These are phyloP conservation scores for Brettanomyces anomalus DNA, from an alignment of 805 yeast species.

Conservation along the genomic window DNA sequence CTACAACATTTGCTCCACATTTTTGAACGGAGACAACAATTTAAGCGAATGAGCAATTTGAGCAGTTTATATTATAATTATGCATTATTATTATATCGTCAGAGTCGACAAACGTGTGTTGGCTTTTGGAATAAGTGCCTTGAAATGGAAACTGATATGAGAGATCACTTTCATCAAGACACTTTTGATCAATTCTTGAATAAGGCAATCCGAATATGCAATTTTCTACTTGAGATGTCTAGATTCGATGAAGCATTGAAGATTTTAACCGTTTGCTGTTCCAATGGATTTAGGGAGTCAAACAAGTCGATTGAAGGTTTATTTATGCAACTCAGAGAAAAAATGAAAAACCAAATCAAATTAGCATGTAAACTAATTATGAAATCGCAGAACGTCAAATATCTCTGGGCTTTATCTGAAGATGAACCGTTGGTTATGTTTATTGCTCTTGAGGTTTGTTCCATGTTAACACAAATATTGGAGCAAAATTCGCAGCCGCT, in stretches of 20 bases:
- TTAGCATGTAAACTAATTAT: slow-evolving; percentile 13
- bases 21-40: slow-evolving; percentile 16
- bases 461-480: slow-evolving; percentile 16
- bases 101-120: slow-evolving; percentile 8
- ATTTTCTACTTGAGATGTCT: slow-evolving; percentile 17
- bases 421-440: slow-evolving; percentile 4
- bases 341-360: slow-evolving; percentile 4
- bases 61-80: slow-evolving; percentile 37
- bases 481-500: slow-evolving; percentile 13
- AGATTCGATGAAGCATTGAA: slow-evolving; percentile 10
- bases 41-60: slow-evolving; percentile 35
- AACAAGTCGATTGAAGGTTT: too few species aligned
- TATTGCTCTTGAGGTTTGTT: slow-evolving; percentile 12
- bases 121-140: slow-evolving; percentile 21
- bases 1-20: slow-evolving; percentile 11
- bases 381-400: slow-evolving; percentile 3
- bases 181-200: not conserved
- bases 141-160: slow-evolving; percentile 23
- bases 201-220: slow-evolving; percentile 29
- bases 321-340: too few species aligned
- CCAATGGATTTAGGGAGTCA: too few species aligned
- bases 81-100: slow-evolving; percentile 21
- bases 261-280: slow-evolving; percentile 8
- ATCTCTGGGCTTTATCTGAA: slow-evolving; percentile 4
- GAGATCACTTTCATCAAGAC: too few species aligned